Evolutionary conservation across 352 stramenopile genomes (phyloP).

Genomic region (Pythium rishiriense): DNA sequence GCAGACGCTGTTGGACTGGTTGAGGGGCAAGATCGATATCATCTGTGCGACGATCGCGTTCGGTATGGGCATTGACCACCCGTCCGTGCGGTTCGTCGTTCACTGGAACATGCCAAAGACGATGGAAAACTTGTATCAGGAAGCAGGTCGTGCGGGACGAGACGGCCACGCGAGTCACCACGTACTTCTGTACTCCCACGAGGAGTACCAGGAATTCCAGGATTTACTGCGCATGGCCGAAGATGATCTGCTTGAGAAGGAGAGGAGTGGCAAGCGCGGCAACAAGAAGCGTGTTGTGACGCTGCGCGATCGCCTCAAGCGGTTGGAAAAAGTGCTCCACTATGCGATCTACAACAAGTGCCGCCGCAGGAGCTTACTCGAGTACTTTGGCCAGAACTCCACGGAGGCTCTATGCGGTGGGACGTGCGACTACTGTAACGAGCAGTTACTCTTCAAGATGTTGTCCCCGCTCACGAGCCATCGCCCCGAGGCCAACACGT

Average conservation of each 20-base stretch:
- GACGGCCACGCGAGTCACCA: conserved; percentile 89
- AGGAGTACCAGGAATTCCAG: conserved; percentile 49
- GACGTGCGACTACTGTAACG: conserved; percentile 53
- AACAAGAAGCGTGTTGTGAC: conserved; percentile 13
- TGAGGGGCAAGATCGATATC: conserved; percentile 54
- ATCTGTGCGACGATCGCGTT: conserved; percentile 94
- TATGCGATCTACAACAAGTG: conserved; percentile 45
- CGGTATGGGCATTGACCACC: conserved; percentile 92
- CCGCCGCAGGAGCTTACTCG: conserved; percentile 43
- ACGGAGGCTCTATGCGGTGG: conserved; percentile 36
- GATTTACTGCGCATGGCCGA: conserved; percentile 28
- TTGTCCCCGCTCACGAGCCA: conserved; percentile 10
- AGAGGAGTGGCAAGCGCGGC: not conserved
- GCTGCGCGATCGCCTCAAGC: conserved; percentile 29
- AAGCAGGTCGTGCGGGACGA: conserved; percentile 93
- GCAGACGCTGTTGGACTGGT: conserved; percentile 47
- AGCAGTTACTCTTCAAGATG: conserved; percentile 34
- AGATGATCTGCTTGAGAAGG: conserved; percentile 31
- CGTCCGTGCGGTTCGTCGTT: conserved; percentile 87
- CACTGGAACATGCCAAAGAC: conserved; percentile 87
- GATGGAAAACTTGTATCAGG: conserved; percentile 97
- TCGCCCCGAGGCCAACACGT: conserved; percentile 15
- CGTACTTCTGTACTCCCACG: conserved; percentile 74
- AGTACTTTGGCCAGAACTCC: conserved; percentile 50
- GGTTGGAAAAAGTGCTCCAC: conserved; percentile 34